Conservation (phyloP, 768 basidiomycete species). For the Mycena filopes region DNA sequence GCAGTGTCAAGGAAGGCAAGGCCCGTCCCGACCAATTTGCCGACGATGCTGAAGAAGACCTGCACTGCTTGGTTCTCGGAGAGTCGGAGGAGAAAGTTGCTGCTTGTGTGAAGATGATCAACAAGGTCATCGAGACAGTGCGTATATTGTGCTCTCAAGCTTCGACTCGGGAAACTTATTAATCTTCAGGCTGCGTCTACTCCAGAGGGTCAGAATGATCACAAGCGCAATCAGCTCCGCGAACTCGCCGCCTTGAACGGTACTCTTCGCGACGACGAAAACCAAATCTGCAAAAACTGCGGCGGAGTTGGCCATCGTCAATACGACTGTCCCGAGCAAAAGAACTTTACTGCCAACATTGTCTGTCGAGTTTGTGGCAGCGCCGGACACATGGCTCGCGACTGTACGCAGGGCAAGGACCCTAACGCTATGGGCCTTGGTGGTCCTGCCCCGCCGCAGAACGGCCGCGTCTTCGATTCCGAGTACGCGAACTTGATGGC, state of each 20-base stretch:
- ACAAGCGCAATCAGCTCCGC: slow-evolving; percentile 98
- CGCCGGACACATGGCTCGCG: slow-evolving; percentile 98
- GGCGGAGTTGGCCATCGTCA: slow-evolving; percentile 95
- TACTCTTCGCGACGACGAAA: slow-evolving; percentile 99
- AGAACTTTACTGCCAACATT: slow-evolving; percentile 99
- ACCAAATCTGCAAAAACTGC: slow-evolving; percentile 98
- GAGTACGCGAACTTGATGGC: slow-evolving; percentile 98
- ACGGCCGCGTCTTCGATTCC: slow-evolving; percentile 90
- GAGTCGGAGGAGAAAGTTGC: slow-evolving; percentile 93
- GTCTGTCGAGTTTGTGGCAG: slow-evolving; percentile 99
- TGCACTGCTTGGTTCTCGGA: slow-evolving; percentile 96
- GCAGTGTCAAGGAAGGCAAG: slow-evolving; percentile 99
- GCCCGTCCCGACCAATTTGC: slow-evolving; percentile 93
- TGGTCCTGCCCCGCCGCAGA: slow-evolving; percentile 60
- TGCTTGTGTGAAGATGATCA: slow-evolving; percentile 93
- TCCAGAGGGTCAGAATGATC: slow-evolving; percentile 99
- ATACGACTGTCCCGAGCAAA: slow-evolving; percentile 98
- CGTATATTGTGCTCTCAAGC: slow-evolving; percentile 40
- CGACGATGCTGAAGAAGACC: slow-evolving; percentile 97
- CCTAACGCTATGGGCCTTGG: slow-evolving; percentile 66
- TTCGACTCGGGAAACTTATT: slow-evolving; percentile 12
- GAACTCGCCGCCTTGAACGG: slow-evolving; percentile 98
- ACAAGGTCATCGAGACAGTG: slow-evolving; percentile 97
- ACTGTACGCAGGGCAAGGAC: slow-evolving; percentile 94
- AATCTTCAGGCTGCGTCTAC: slow-evolving; percentile 90